Evolutionary conservation across 495 filamentous ascomycete species (phyloP), one percentile per base, ranked within the genome.

Genomic region (Tuber indicum): DNA sequence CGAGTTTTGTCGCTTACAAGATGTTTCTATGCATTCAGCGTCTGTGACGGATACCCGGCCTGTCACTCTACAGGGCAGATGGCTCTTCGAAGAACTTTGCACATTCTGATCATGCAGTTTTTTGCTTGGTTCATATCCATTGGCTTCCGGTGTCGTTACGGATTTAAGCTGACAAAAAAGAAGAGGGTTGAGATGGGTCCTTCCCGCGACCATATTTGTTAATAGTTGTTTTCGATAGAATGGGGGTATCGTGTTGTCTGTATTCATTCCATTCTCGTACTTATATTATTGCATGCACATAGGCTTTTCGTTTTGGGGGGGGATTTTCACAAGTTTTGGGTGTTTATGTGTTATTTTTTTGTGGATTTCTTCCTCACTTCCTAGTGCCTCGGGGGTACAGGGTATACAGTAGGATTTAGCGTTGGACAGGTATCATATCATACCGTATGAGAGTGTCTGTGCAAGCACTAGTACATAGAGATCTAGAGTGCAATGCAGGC

Each of bases 91-190:
- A 76, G 73, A 26, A 36, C 43, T 45, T 16, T 76, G n/a, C 52
- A 74, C 47, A 19, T 80, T n/a, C 70, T 74, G 71, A 75, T 41
- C 66, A 72, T 69, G 21, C 74, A 76, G 70, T 47, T 76, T n/a
- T 32, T 75, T 17, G 78, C 78, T 16, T 79, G 36, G n/a, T 43
- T 80, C 14, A 42, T 74, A 70, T 80, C 78, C 17, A 79, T 76
- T 23, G 41, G 78, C 7, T 80, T 80, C 36, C 41, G 78, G 36
- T 80, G 47, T 19, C 78, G 78, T 46, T 69, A 80, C 46, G 74
- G 77, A 10, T 75, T 80, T 44, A 80, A 45, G 43, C 46, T 74
- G n/a, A 70, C 74, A 42, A 46, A 62, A 10, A 62, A 76, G 36
- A 66, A 58, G 49, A 70, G 72, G 45, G 10, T 49, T 23, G 52